A percentile compares a stretch with the other conserved stretches of the same genome.
These are phyloP conservation scores for Entrophospora sp. DNA, from an alignment of 192 early-diverging fungal genomes.

Conservation along the genomic window DNA sequence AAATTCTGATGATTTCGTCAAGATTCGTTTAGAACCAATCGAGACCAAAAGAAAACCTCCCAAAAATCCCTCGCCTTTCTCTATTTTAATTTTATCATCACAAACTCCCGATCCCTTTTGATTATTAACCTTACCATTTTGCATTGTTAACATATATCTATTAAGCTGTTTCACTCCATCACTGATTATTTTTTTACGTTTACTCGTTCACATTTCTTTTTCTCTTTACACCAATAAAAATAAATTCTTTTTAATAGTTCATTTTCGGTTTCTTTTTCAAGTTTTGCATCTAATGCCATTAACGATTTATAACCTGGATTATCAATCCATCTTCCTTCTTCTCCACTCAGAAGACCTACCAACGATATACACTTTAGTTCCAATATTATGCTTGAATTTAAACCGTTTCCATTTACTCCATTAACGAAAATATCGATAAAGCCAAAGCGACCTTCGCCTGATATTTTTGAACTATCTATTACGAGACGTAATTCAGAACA, in stretches of 20 bases:
- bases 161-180: not conserved
- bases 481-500: not conserved
- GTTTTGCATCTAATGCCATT: not conserved
- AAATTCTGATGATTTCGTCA: not conserved
- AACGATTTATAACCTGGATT: not conserved
- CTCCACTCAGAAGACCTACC: not conserved
- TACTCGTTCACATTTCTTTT: not conserved
- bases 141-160: not conserved
- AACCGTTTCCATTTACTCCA: not conserved
- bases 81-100: not conserved
- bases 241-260: not conserved
- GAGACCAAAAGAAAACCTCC: not conserved
- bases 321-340: not conserved
- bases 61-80: not conserved
- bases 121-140: not conserved
- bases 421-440: not conserved
- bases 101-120: not conserved
- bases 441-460: not conserved
- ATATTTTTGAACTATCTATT: not conserved
- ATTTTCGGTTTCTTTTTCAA: not conserved
- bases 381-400: not conserved
- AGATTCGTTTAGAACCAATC: not conserved
- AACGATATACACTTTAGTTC: not conserved
- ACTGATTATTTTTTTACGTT: not conserved
- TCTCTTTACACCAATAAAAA: not conserved